phyloP scores from a whole-genome alignment of 805 yeast genomes.

The Schizosaccharomyces octosporus region DNA sequence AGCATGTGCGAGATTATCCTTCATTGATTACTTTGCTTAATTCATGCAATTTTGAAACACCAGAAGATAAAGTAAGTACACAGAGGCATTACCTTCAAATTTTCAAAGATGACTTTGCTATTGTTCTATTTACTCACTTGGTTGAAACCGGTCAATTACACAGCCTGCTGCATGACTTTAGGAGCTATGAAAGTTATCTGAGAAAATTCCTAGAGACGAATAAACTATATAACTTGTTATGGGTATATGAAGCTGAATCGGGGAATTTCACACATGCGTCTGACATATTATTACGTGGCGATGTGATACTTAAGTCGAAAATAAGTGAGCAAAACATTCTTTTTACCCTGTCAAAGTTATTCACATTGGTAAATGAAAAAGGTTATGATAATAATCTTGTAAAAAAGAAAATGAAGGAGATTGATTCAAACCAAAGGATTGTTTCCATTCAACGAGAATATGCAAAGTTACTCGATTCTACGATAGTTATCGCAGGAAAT shows the following conservation, averaged over 20 bases:
- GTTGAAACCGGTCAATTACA: slow-evolving; percentile 27
- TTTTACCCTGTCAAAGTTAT: slow-evolving; percentile 46
- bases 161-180: slow-evolving; percentile 31
- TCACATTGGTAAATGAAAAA: too few species aligned
- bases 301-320: slow-evolving; percentile 19
- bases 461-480: neutral
- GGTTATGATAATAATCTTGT: neutral
- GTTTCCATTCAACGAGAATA: neutral
- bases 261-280: slow-evolving; percentile 29
- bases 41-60: neutral
- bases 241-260: slow-evolving; percentile 43
- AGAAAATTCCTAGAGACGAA: slow-evolving; percentile 25
- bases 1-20: neutral
- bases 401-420: neutral
- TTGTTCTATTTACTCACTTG: slow-evolving; percentile 33
- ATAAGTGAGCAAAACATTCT: slow-evolving; percentile 28
- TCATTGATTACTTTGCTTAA: neutral
- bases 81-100: slow-evolving; percentile 25
- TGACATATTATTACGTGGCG: slow-evolving; percentile 20
- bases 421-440: neutral
- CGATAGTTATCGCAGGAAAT: neutral
- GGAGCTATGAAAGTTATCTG: slow-evolving; percentile 25
- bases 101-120: slow-evolving; percentile 48
- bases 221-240: slow-evolving; percentile 23
- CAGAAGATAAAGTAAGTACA: neutral